phyloP scores from a whole-genome alignment of 1,284 basidiomycete species.

The Tilletia walkeri region DNA sequence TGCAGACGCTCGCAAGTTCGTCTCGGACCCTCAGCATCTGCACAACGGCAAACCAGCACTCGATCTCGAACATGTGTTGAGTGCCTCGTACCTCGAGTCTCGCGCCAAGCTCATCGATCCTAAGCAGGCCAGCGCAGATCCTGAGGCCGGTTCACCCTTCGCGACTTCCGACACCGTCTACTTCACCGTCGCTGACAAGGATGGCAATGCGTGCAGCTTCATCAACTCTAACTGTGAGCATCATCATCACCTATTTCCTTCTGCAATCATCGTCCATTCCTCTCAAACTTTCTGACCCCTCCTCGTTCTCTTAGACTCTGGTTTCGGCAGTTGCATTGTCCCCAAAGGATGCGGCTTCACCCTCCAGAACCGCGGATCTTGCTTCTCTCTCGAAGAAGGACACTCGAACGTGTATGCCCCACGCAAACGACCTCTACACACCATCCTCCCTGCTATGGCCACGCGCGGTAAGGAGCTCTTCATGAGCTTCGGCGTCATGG shows the following conservation, averaged over 20 bases:
- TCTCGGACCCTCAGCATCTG: conserved; percentile 72
- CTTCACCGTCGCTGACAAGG: conserved; percentile 68
- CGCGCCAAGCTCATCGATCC: conserved; percentile 80
- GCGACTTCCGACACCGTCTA: conserved; percentile 89
- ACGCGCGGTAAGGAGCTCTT: conserved; percentile 78
- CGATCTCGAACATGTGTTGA: conserved; percentile 52
- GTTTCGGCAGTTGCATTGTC: conserved; percentile 67
- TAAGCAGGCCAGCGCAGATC: conserved; percentile 64
- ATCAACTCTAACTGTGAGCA: conserved; percentile 82
- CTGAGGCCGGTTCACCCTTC: conserved; percentile 74
- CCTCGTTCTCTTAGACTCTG: conserved; percentile 44
- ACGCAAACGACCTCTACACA: conserved; percentile 88
- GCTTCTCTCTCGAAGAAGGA: conserved; percentile 73
- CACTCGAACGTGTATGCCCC: conserved; percentile 71
- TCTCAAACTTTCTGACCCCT: not conserved
- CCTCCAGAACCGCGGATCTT: conserved; percentile 85
- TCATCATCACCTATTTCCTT: no score
- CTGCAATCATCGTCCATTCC: not conserved
- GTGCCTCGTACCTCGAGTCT: conserved; percentile 72
- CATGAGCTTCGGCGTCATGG: conserved; percentile 88
- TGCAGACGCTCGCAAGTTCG: conserved; percentile 78
- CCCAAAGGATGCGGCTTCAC: conserved; percentile 93
- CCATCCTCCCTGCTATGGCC: conserved; percentile 89
- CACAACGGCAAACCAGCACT: conserved; percentile 68
- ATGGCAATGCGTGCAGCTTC: conserved; percentile 90